These are phyloP conservation scores for Dovyalis caffra DNA, from an alignment of 345 rosid genomes.

Conservation along the genomic window DNA sequence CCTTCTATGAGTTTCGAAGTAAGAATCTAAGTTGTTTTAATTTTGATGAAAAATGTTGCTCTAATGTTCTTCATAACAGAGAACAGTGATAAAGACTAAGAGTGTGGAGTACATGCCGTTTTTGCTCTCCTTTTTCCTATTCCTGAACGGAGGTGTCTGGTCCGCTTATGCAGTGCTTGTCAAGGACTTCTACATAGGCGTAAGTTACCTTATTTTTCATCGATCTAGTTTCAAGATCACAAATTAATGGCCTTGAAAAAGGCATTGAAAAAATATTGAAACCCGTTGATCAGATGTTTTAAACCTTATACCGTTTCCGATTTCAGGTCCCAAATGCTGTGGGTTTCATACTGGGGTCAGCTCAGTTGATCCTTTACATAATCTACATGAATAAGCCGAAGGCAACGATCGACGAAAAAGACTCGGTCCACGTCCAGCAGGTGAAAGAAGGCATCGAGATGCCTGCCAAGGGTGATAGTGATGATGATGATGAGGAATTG, in stretches of 20 bases:
- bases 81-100: constrained; percentile 20
- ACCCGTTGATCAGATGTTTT: too few relatives aligned
- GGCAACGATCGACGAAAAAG: constrained; percentile 24
- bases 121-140: constrained; percentile 23
- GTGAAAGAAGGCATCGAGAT: constrained; percentile 29
- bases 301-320: too few relatives aligned
- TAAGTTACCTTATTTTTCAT: background rate
- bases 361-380: constrained; percentile 47
- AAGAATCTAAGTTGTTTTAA: too few relatives aligned
- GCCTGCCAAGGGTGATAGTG: background rate
- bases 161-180: constrained; percentile 19
- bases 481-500: background rate
- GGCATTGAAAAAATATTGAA: too few relatives aligned
- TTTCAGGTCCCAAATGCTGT: constrained; percentile 51
- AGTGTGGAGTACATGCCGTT: constrained; percentile 34
- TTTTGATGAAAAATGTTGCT: background rate
- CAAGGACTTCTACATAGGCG: constrained; percentile 22
- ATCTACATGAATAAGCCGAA: constrained; percentile 36
- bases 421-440: constrained; percentile 18
- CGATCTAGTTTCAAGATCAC: background rate
- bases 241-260: too few relatives aligned
- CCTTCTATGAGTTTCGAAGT: background rate
- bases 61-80: constrained; percentile 1
- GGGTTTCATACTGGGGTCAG: constrained; percentile 49
- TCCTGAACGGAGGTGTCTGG: constrained; percentile 28